These are phyloP conservation scores for Calonectria pauciramosa DNA, from an alignment of 2,329 filamentous ascomycete species.

Conservation along the genomic window DNA sequence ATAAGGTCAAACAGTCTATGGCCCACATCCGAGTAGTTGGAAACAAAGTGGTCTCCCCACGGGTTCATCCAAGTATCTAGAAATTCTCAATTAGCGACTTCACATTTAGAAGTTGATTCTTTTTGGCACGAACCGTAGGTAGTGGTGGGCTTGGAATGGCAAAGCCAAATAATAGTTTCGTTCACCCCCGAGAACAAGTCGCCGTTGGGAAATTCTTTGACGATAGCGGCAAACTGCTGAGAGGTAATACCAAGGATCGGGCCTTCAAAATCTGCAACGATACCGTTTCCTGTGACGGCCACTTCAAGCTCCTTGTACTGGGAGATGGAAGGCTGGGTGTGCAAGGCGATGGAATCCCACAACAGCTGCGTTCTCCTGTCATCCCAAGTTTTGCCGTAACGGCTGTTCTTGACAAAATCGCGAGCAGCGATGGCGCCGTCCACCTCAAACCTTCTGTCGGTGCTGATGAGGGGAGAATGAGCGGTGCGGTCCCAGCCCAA, in stretches of 20 bases:
- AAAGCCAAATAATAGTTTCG: constrained; percentile 23
- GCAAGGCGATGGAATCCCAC: constrained; percentile 33
- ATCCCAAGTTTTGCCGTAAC: constrained; percentile 3
- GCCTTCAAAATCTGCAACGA: constrained; percentile 27
- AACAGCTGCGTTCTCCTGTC: constrained; percentile 18
- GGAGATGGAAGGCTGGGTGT: constrained; percentile 27
- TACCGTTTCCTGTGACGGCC: constrained; percentile 6
- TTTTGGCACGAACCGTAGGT: constrained; percentile 21
- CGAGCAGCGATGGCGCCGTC: constrained; percentile 32
- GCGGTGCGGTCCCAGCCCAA: constrained; percentile 31
- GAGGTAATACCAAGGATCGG: constrained; percentile 17
- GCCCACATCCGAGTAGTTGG: neutral
- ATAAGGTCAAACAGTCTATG: constrained; percentile 16
- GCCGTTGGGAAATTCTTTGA: constrained; percentile 18
- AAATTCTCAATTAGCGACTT: neutral
- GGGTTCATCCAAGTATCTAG: constrained; percentile 28
- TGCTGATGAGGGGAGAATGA: constrained; percentile 9
- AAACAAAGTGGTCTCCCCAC: constrained; percentile 26
- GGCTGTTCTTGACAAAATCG: constrained; percentile 3
- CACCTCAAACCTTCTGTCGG: constrained; percentile 32
- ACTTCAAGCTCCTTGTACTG: constrained; percentile 24
- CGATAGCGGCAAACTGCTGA: constrained; percentile 21
- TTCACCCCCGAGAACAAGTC: constrained; percentile 23
- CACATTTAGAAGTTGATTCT: too few relatives aligned
- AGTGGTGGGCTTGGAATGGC: constrained; percentile 15